Evolutionary conservation across 768 basidiomycete species (phyloP).

Genomic region (Boletus reticuloceps): DNA sequence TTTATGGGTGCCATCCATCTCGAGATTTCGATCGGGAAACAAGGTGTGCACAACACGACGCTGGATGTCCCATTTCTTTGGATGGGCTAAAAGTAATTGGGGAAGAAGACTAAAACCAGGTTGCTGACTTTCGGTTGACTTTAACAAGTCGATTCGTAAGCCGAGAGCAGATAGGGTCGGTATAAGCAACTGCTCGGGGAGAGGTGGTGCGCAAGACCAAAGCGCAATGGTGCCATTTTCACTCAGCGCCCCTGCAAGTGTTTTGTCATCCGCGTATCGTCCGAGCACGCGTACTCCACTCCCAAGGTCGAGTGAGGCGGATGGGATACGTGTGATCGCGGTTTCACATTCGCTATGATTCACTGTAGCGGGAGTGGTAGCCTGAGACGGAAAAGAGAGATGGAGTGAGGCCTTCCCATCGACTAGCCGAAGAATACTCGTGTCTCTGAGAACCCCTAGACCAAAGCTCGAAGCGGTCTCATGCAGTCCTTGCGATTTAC

Average conservation of each 20-base stretch:
- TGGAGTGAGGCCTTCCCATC: constrained; percentile 22
- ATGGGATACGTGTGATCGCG: constrained; percentile 9
- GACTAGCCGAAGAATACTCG: constrained; percentile 23
- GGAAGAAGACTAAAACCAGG: constrained; percentile 16
- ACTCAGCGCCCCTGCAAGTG: constrained; percentile 25
- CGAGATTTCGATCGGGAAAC: constrained; percentile 19
- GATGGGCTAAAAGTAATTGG: constrained; percentile 29
- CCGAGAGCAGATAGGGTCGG: constrained; percentile 27
- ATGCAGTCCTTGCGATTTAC: constrained; percentile 41
- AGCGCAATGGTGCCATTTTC: constrained; percentile 24
- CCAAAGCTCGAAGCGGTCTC: constrained; percentile 31
- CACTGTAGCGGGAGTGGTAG: constrained; percentile 10
- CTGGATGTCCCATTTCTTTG: constrained; percentile 20
- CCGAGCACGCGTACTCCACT: constrained; percentile 14
- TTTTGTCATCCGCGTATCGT: constrained; percentile 15
- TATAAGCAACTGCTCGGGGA: constrained; percentile 21
- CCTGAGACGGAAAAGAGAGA: constrained; percentile 26
- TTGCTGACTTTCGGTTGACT: neutral
- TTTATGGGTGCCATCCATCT: constrained; percentile 38
- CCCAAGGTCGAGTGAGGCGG: constrained; percentile 18
- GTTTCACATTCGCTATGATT: neutral
- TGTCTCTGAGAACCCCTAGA: constrained; percentile 31
- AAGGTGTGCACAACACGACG: constrained; percentile 12
- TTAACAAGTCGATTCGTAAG: constrained; percentile 9
- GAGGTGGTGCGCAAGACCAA: constrained; percentile 30